A percentile compares a stretch with the other conserved stretches of the same genome.
phyloP scores from a whole-genome alignment of 495 filamentous ascomycete species.

The Talaromyces ruber region DNA sequence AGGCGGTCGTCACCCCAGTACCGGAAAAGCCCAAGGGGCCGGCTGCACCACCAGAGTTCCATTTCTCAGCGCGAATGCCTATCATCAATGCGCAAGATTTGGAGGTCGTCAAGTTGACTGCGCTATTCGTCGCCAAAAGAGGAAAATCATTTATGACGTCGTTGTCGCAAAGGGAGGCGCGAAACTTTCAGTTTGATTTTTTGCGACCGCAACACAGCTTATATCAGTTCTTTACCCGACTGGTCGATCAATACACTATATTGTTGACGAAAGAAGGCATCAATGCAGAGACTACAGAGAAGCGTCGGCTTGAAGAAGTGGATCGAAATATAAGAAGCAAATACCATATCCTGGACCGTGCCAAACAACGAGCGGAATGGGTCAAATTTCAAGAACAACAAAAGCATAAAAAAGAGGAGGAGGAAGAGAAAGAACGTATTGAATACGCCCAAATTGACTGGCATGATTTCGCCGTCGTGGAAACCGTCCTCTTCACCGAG shows the following conservation, averaged over 20 bases:
- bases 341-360: slow-evolving; percentile 69
- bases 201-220: slow-evolving; percentile 90
- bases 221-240: slow-evolving; percentile 85
- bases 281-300: slow-evolving; percentile 58
- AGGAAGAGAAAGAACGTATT: slow-evolving; percentile 74
- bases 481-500: slow-evolving; percentile 91
- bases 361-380: slow-evolving; percentile 80
- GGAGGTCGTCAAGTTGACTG: slow-evolving; percentile 84
- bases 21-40: slow-evolving; percentile 71
- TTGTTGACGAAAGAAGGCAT: slow-evolving; percentile 60
- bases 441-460: slow-evolving; percentile 92
- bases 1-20: slow-evolving; percentile 46
- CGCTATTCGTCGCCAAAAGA: slow-evolving; percentile 82
- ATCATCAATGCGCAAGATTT: slow-evolving; percentile 94
- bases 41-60: slow-evolving; percentile 77
- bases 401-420: slow-evolving; percentile 81
- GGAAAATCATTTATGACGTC: slow-evolving; percentile 85
- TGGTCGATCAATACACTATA: slow-evolving; percentile 91
- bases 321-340: slow-evolving; percentile 70
- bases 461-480: slow-evolving; percentile 95
- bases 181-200: slow-evolving; percentile 97
- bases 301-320: slow-evolving; percentile 64
- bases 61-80: slow-evolving; percentile 95
- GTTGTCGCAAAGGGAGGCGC: slow-evolving; percentile 75
- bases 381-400: slow-evolving; percentile 75